Conservation (phyloP, 2,329 filamentous ascomycete genomes). For the Cercospora sp. region DNA sequence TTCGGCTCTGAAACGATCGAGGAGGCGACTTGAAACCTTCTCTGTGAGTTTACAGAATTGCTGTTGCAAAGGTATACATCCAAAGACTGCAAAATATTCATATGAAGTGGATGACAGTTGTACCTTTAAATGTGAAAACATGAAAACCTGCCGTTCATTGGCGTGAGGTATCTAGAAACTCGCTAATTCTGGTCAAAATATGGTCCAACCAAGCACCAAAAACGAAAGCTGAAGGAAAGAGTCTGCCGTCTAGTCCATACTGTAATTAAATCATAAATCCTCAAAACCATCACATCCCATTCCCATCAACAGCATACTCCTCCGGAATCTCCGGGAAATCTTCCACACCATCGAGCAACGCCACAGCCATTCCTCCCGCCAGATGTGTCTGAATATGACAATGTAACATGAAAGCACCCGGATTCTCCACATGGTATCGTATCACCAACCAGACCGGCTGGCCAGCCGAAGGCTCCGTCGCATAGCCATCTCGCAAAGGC, state of each 20-base stretch:
- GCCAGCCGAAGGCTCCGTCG: slow-evolving; percentile 13
- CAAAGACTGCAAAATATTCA: neutral
- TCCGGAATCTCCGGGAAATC: slow-evolving; percentile 37
- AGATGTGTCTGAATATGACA: slow-evolving; percentile 55
- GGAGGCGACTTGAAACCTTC: neutral
- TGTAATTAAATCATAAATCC: neutral
- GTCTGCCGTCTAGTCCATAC: neutral
- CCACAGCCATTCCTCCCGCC: slow-evolving; percentile 51
- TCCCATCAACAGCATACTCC: slow-evolving; percentile 22
- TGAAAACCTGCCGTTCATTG: neutral
- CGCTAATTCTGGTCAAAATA: neutral
- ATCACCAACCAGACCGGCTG: slow-evolving; percentile 45
- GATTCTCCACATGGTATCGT: slow-evolving; percentile 49
- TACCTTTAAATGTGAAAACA: neutral
- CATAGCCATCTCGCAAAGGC: slow-evolving; percentile 54
- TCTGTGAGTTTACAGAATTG: neutral
- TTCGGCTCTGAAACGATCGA: neutral
- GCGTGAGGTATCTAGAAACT: neutral
- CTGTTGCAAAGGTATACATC: neutral
- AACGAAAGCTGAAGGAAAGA: neutral
- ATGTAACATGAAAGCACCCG: slow-evolving; percentile 53
- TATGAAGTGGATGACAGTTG: neutral
- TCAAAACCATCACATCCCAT: neutral
- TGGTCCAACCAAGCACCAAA: neutral
- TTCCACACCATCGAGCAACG: slow-evolving; percentile 53